These are phyloP conservation scores for Dorcoceras hygrometricum DNA, from an alignment of 257 asterid species.

Conservation along the genomic window DNA sequence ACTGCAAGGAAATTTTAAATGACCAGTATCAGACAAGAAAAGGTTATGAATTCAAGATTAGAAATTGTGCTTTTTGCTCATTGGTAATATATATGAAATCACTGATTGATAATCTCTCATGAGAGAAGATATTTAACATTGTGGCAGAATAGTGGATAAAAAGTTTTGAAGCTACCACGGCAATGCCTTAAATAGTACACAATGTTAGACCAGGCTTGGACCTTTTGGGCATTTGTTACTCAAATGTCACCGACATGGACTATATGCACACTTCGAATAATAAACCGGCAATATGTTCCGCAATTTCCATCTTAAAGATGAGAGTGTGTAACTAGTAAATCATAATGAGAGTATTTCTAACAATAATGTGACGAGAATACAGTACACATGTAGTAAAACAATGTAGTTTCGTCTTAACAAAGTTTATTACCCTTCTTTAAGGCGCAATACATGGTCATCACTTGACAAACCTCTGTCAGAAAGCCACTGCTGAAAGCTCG, in stretches of 20 bases:
- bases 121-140: background rate
- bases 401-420: background rate
- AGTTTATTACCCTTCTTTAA: conserved; percentile 69
- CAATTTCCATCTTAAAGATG: background rate
- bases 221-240: background rate
- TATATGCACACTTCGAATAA: background rate
- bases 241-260: background rate
- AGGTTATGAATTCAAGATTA: background rate
- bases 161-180: background rate
- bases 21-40: background rate
- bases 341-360: background rate
- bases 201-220: background rate
- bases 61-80: too few species aligned
- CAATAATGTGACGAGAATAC: background rate
- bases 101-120: background rate
- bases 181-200: background rate
- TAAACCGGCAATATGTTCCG: background rate
- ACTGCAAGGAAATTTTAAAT: conserved; percentile 31
- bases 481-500: conserved; percentile 65
- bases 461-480: conserved; percentile 65
- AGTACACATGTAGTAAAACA: too few species aligned
- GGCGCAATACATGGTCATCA: conserved; percentile 56
- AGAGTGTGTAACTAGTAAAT: background rate
- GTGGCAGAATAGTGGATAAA: background rate
- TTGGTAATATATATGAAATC: too few species aligned